A percentile compares a stretch with the other conserved stretches of the same genome.
Evolutionary conservation across 345 rosid species (phyloP).

Genomic region (Clausena lansium): DNA sequence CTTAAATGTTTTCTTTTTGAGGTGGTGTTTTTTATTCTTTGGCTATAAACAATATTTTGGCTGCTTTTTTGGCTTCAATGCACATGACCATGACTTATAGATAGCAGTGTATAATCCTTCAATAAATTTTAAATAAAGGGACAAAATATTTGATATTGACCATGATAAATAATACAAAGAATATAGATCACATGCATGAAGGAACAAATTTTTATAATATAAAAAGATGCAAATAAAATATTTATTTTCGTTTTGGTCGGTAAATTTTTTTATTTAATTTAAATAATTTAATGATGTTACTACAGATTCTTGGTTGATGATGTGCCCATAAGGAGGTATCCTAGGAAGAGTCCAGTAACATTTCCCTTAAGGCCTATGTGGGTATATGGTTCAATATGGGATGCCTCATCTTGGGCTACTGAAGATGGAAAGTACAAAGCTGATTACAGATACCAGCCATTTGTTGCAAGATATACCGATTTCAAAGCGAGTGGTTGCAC

Average conservation of each 20-base stretch:
- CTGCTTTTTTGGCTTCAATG: neutral
- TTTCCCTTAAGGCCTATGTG: conserved; percentile 95
- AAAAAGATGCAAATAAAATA: neutral
- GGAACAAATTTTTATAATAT: neutral
- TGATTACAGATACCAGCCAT: conserved; percentile 83
- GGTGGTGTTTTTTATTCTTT: neutral
- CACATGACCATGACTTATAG: neutral
- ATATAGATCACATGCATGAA: neutral
- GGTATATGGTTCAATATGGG: conserved; percentile 98
- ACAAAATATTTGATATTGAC: neutral
- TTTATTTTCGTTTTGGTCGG: neutral
- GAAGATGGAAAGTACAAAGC: conserved; percentile 97
- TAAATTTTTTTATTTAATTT: neutral
- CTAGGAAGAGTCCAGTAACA: conserved; percentile 66
- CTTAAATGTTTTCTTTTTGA: neutral
- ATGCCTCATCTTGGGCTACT: conserved; percentile 97
- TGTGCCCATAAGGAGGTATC: conserved; percentile 90
- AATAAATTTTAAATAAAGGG: neutral
- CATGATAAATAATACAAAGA: neutral
- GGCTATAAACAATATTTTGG: neutral
- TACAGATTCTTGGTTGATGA: conserved; percentile 92
- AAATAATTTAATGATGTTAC: neutral
- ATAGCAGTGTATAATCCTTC: neutral
- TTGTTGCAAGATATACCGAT: conserved; percentile 65
- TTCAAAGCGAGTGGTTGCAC: conserved; percentile 84